Evolutionary conservation across 2,329 filamentous ascomycete species (phyloP).

Genomic region (Aspergillus piperis): DNA sequence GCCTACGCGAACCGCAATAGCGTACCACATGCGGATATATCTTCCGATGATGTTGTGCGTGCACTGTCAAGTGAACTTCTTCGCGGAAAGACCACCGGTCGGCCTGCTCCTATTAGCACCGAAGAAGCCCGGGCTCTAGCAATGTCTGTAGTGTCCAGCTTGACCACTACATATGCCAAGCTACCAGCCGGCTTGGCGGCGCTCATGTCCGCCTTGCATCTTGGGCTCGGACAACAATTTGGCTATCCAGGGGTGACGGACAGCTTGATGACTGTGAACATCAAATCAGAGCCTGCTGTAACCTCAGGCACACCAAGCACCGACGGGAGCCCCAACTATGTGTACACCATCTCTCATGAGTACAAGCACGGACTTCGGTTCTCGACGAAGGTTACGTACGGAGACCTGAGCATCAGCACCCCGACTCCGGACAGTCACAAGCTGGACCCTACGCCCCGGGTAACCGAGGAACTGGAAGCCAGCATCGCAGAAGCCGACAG

Average conservation of each 20-base stretch:
- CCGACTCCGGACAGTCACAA: not conserved
- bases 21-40: conserved; percentile 17
- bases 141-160: conserved; percentile 31
- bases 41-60: conserved; percentile 35
- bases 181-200: conserved; percentile 26
- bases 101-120: conserved; percentile 26
- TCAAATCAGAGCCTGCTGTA: conserved; percentile 16
- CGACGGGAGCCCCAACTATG: conserved; percentile 16
- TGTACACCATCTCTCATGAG: conserved; percentile 31
- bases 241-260: conserved; percentile 29
- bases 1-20: conserved; percentile 13
- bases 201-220: conserved; percentile 35
- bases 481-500: conserved; percentile 22
- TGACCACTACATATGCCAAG: conserved; percentile 33
- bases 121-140: conserved; percentile 38
- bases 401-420: conserved; percentile 18
- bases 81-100: conserved; percentile 32
- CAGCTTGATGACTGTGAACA: conserved; percentile 30
- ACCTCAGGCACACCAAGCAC: conserved; percentile 2
- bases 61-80: conserved; percentile 36
- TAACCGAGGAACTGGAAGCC: conserved; percentile 18
- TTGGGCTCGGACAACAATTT: conserved; percentile 40
- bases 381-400: conserved; percentile 29
- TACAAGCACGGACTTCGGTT: conserved; percentile 28
- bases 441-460: conserved; percentile 13